Evolutionary conservation across 225 moss, liverwort and hornwort species (phyloP).

Genomic region (Thuidium tamariscinum): DNA sequence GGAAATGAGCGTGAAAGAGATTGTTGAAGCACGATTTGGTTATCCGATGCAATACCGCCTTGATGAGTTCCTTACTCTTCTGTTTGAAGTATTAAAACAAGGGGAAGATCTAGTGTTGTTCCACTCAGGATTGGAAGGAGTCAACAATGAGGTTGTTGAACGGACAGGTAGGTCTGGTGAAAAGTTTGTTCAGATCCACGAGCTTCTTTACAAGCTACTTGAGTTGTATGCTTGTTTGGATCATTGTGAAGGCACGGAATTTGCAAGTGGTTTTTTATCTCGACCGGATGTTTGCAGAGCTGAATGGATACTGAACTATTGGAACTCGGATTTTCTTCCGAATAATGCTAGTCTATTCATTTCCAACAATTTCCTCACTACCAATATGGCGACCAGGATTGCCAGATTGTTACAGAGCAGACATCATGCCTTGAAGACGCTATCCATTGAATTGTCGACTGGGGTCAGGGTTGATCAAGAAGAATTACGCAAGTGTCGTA

Average conservation of each 20-base stretch:
- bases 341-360: rapidly evolving
- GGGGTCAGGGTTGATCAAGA: rapidly evolving
- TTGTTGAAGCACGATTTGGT: neutral
- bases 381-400: rapidly evolving
- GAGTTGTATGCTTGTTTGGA: neutral
- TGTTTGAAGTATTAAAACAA: neutral
- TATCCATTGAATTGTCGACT: rapidly evolving
- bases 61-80: neutral
- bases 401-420: neutral
- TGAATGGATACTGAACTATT: no score
- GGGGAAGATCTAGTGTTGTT: neutral
- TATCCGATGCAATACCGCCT: rapidly evolving
- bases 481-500: rapidly evolving
- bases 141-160: neutral
- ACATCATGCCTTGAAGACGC: neutral
- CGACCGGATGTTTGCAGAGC: rapidly evolving
- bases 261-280: neutral
- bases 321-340: neutral
- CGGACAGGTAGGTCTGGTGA: neutral
- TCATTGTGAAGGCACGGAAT: neutral
- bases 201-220: neutral
- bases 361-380: no score
- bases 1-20: rapidly evolving
- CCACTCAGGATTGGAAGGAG: neutral
- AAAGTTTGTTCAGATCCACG: neutral